Percentiles rank a stretch among this genome's conserved stretches.
phyloP scores from a whole-genome alignment of 2,329 filamentous ascomycete species.

The Pseudogymnoascus sp. region DNA sequence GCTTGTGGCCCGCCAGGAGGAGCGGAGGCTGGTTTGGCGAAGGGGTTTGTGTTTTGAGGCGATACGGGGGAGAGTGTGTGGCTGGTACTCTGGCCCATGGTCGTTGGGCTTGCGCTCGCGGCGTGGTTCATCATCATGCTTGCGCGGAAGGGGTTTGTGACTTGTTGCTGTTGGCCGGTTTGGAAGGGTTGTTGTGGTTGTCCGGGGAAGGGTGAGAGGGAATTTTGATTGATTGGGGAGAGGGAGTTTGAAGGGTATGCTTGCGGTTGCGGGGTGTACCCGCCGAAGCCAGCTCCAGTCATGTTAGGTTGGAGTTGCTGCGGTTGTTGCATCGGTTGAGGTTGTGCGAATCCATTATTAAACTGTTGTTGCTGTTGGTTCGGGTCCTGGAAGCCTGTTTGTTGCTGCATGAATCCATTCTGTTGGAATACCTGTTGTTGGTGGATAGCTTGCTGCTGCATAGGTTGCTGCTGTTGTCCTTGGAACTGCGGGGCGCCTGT shows the following conservation, averaged over 20 bases:
- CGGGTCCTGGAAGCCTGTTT: slow-evolving; percentile 34
- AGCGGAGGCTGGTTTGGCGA: slow-evolving; percentile 56
- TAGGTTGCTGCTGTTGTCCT: slow-evolving; percentile 26
- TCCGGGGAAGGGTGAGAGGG: slow-evolving; percentile 39
- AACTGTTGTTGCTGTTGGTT: slow-evolving; percentile 33
- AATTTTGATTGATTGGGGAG: slow-evolving; percentile 52
- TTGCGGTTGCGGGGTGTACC: slow-evolving; percentile 62
- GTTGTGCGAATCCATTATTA: slow-evolving; percentile 23
- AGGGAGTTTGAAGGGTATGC: slow-evolving; percentile 47
- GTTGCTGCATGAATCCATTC: slow-evolving; percentile 36
- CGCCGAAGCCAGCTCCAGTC: slow-evolving; percentile 76
- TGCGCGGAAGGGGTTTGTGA: slow-evolving; percentile 88
- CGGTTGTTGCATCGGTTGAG: slow-evolving; percentile 20
- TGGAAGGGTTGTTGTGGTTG: slow-evolving; percentile 31
- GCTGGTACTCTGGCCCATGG: slow-evolving; percentile 28
- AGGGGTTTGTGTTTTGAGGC: slow-evolving; percentile 76
- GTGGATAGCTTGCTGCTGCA: slow-evolving; percentile 31
- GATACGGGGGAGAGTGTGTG: slow-evolving; percentile 36
- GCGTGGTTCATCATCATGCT: slow-evolving; percentile 66
- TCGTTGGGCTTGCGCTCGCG: slow-evolving; percentile 35
- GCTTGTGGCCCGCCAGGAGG: slow-evolving; percentile 25
- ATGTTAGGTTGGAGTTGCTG: slow-evolving; percentile 49
- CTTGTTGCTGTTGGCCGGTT: slow-evolving; percentile 45
- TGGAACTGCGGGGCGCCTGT: slow-evolving; percentile 25
- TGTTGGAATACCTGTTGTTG: slow-evolving; percentile 35